Percentiles rank a stretch among this genome's conserved stretches.
Conservation (phyloP, 495 filamentous ascomycete species). For the Cercophora scortea region DNA sequence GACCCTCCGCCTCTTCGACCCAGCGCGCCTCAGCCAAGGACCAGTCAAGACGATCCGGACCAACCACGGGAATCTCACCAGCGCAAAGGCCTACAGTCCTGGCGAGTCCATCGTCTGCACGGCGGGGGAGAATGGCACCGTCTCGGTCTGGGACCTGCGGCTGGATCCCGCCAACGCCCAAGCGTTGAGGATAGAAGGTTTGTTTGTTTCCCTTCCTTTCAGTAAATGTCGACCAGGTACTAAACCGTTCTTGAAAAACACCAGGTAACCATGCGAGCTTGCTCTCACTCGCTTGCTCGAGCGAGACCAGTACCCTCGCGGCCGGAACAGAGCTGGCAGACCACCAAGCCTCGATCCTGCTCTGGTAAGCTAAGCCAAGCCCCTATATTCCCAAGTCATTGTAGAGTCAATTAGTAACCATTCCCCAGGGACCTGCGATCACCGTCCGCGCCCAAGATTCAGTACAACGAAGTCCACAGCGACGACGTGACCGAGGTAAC, state of each 20-base stretch:
- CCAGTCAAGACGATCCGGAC: constrained; percentile 34
- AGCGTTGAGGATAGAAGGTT: constrained; percentile 37
- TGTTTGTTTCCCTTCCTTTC: constrained; percentile 27
- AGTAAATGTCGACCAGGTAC: neutral
- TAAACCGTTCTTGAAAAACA: neutral
- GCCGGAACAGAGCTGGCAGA: constrained; percentile 75
- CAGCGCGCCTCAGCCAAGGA: constrained; percentile 30
- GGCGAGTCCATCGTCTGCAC: constrained; percentile 42
- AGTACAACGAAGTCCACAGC: constrained; percentile 81
- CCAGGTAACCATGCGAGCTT: constrained; percentile 42
- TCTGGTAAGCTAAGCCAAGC: constrained; percentile 51
- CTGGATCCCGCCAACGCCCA: constrained; percentile 22
- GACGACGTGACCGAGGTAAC: constrained; percentile 80
- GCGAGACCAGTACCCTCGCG: constrained; percentile 51
- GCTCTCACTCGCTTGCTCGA: constrained; percentile 60
- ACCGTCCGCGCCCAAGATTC: constrained; percentile 39
- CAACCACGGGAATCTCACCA: constrained; percentile 49
- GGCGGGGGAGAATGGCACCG: constrained; percentile 53
- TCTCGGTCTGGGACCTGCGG: constrained; percentile 52
- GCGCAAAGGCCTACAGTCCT: constrained; percentile 39
- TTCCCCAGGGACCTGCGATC: constrained; percentile 59
- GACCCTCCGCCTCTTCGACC: constrained; percentile 48
- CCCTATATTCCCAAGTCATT: neutral
- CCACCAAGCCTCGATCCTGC: constrained; percentile 59
- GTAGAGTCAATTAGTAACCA: neutral